Base-by-base conservation (phyloP, 176 grass and related monocot genomes). In the Chloris gayana region DNA sequence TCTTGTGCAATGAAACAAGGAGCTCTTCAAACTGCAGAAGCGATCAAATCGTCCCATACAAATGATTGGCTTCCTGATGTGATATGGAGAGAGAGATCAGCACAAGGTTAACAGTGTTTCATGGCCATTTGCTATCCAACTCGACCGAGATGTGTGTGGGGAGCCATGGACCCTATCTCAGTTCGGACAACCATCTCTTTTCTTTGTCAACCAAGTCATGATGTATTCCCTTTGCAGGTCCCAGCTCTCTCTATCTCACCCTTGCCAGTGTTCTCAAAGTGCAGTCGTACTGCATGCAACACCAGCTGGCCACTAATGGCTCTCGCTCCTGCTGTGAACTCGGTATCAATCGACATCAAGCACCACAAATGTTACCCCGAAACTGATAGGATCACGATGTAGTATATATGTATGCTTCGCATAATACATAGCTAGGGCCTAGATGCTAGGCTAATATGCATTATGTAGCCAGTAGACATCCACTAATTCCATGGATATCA, bases 61-160 rank as follows among this genome's bases (percentile, higher is more conserved):
- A 67, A 79, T 54, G 76, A 79, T 79, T 79, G 63, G 75, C 42
- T 26, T 4, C 57, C 57, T 27, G 22, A 19, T 19, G n/a, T n/a
- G n/a, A n/a, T n/a, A n/a, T n/a, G n/a, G n/a, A n/a, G n/a, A 14
- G 41, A 37, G 61, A 53, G 46, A 49, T 54, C 63, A 13, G 31
- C 6, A 38, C 53, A 54, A 27, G 13, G 2, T 39, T 26, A 12
- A 56, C 19, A 37, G 46, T 38, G 25, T 53, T 53, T 12, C 22
- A 26, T 4, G 22, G 22, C 46, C 46, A 29, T 21, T 10, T 44
- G 14, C 5, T 29, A 74, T 74, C 31, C 58, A 51, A 42, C 41
- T 82, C 45, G 14, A 63, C 24, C 21, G 49, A 31, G n/a, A n/a
- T 5, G 14, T 18, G 57, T 1, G 7, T 25, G 54, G 24, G 54